phyloP scores from a whole-genome alignment of 306 rosid genomes.

The Malus domestica region ASM211411v1 NC_041793.1:26410501-26411000 shows the following conservation, averaged over 20 bases:
- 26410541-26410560: conserved; percentile 90
- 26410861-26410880: conserved; percentile 90
- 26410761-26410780: conserved; percentile 82
- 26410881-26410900: conserved; percentile 86
- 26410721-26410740: conserved; percentile 99
- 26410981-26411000: conserved; percentile 95
- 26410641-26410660: conserved; percentile 72
- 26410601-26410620: conserved; percentile 96
- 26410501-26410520: neutral
- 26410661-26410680: conserved; percentile 83
- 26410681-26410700: conserved; percentile 94
- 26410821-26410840: conserved; percentile 88
- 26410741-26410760: conserved; percentile 84
- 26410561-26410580: conserved; percentile 90
- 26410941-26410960: conserved; percentile 86
- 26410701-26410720: conserved; percentile 98
- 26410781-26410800: conserved; percentile 97
- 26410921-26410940: conserved; percentile 86
- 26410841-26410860: conserved; percentile 94
- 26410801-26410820: conserved; percentile 83
- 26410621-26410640: conserved; percentile 98
- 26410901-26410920: conserved; percentile 78
- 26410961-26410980: conserved; percentile 91
- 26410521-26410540: conserved; percentile 9
- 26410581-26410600: conserved; percentile 88